Evolutionary conservation across 2,329 filamentous ascomycete species (phyloP), one percentile per base, ranked within the genome.

Genomic region (Penicillium verrucosum): DNA sequence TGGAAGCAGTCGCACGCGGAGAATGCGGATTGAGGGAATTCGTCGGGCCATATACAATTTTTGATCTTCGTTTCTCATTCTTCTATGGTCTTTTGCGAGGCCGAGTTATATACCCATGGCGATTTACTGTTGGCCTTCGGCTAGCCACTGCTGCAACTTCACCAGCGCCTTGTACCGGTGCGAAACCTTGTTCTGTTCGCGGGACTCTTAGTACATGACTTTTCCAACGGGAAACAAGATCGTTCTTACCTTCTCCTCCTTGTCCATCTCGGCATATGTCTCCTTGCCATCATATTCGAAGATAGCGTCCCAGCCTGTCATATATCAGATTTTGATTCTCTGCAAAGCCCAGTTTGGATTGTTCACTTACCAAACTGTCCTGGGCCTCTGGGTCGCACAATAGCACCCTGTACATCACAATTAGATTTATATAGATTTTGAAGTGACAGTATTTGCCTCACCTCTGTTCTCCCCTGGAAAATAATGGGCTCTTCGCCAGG

Each of bases 211-310:
- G 64, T 43, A 29, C 29, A 47, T 52, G 30, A 8, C 36, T 37
- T 51, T 21, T 42, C 36, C 8, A 11, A 12, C 34, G 32, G 38
- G 16, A 27, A 34, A 36, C 40, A 36, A 30, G 14, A 42, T 42
- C 47, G 18, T 7, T 48, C 48, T 57, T 80, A 92, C 92, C 89
- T 96, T 93, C 79, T 90, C 90, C 75, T 89, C 79, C 61, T 86
- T 92, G 50, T 91, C 89, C 94, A 99, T 99, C 78, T 99, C 94
- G 29, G 94, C 94, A 72, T 96, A 88, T 78, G 94, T 99, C n/a
- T 47, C 30, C 76, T 90, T 80, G 41, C 92, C 92, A 62, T 95
- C 83, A 65, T 95, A 93, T 77, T 99, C 94, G 68, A 99, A 99
- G 62, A 96, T 88, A 2, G 94, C 86, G 74, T 99, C 94, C 94